Evolutionary conservation across 768 basidiomycete genomes (phyloP).

Genomic region (Collybia mongolica): DNA sequence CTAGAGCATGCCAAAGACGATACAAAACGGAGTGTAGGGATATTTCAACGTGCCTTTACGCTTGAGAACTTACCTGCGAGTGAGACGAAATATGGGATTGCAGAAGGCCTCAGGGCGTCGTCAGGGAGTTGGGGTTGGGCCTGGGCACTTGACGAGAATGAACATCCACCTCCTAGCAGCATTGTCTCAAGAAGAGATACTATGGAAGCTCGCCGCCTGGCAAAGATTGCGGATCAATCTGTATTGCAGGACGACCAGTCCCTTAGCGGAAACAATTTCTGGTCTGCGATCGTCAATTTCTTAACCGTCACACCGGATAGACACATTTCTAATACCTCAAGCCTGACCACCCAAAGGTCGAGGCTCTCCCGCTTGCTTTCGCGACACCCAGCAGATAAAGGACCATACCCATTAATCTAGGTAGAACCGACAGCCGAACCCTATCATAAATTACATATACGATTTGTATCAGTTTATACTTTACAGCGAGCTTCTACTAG

Average conservation of each 20-base stretch:
- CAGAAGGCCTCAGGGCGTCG: slow-evolving; percentile 37
- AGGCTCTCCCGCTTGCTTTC: background rate
- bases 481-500: too few relatives aligned
- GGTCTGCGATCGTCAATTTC: slow-evolving; percentile 65
- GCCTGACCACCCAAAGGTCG: background rate
- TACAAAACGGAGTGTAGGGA: slow-evolving; percentile 49
- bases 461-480: background rate
- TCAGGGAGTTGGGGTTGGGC: slow-evolving; percentile 74
- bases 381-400: background rate
- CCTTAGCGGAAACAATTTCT: slow-evolving; percentile 70
- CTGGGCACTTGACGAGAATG: slow-evolving; percentile 79
- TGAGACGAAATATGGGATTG: slow-evolving; percentile 22
- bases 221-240: slow-evolving; percentile 69
- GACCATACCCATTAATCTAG: background rate
- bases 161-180: slow-evolving; percentile 88
- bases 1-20: slow-evolving; percentile 66
- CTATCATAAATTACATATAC: background rate
- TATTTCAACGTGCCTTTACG: slow-evolving; percentile 38
- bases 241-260: slow-evolving; percentile 55
- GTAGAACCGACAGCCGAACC: background rate
- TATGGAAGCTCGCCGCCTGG: slow-evolving; percentile 69
- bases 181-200: slow-evolving; percentile 91
- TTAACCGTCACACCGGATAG: slow-evolving; percentile 54
- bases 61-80: slow-evolving; percentile 22
- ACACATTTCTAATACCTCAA: slow-evolving; percentile 7